A percentile compares a stretch with the other conserved stretches of the same genome.
Conservation (phyloP, 805 yeast genomes). For the Ogataea polymorpha region DNA sequence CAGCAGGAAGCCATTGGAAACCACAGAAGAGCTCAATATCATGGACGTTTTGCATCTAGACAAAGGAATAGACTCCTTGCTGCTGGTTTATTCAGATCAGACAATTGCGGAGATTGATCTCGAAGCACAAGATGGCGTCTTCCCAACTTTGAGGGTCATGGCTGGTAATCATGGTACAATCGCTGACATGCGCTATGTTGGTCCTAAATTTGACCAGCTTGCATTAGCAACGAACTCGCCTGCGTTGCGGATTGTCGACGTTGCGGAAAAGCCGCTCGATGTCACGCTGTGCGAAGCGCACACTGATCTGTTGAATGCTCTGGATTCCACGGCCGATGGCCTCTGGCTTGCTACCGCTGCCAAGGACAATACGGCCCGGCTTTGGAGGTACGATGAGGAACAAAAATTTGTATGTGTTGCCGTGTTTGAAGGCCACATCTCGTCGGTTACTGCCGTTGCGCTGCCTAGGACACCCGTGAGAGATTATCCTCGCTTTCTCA, state of each 20-base stretch:
- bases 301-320: slow-evolving; percentile 73
- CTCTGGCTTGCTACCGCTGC: slow-evolving; percentile 89
- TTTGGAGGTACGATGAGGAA: slow-evolving; percentile 68
- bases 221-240: slow-evolving; percentile 96
- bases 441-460: slow-evolving; percentile 79
- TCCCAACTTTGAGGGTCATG: slow-evolving; percentile 52
- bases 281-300: slow-evolving; percentile 76
- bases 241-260: slow-evolving; percentile 70
- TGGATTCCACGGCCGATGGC: slow-evolving; percentile 80
- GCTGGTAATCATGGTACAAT: slow-evolving; percentile 96
- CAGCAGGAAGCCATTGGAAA: slow-evolving; percentile 46
- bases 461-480: slow-evolving; percentile 53
- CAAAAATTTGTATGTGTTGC: slow-evolving; percentile 47
- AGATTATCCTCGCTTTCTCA: slow-evolving; percentile 57
- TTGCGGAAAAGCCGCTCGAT: slow-evolving; percentile 53
- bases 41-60: slow-evolving; percentile 45
- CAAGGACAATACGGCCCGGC: slow-evolving; percentile 79
- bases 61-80: slow-evolving; percentile 35
- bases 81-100: slow-evolving; percentile 78
- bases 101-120: slow-evolving; percentile 46
- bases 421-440: slow-evolving; percentile 80
- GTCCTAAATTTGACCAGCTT: slow-evolving; percentile 52
- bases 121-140: slow-evolving; percentile 25
- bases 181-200: slow-evolving; percentile 81
- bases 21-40: slow-evolving; percentile 71